Evolutionary conservation across 495 filamentous ascomycete genomes (phyloP).

Genomic region (Clohesyomyces aquaticus): DNA sequence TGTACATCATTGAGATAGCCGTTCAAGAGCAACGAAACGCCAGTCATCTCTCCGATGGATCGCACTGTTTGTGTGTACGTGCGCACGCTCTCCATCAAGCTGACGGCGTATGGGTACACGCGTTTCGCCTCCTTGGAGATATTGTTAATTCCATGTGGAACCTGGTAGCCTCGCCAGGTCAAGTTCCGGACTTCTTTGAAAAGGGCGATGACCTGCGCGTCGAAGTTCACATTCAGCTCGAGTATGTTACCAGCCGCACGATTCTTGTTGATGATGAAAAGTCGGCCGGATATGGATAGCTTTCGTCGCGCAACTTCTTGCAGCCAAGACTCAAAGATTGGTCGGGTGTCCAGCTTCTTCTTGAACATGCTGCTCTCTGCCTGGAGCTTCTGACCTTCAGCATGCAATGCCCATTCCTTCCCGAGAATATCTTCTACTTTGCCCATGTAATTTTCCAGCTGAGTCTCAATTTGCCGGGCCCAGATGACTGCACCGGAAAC

Average conservation of each 20-base stretch:
- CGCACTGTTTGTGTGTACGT: slow-evolving; percentile 86
- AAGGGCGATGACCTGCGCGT: slow-evolving; percentile 91
- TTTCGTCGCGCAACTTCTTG: slow-evolving; percentile 83
- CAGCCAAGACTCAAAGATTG: slow-evolving; percentile 93
- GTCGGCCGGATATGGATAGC: slow-evolving; percentile 84
- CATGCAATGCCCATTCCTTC: slow-evolving; percentile 87
- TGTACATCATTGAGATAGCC: slow-evolving; percentile 91
- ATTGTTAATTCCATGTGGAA: slow-evolving; percentile 91
- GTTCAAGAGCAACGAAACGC: slow-evolving; percentile 81
- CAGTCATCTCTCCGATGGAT: slow-evolving; percentile 77
- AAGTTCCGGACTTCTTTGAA: slow-evolving; percentile 99
- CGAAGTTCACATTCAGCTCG: slow-evolving; percentile 93
- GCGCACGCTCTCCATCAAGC: slow-evolving; percentile 94
- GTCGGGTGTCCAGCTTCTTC: slow-evolving; percentile 91
- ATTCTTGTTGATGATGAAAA: slow-evolving; percentile 88
- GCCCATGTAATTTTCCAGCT: slow-evolving; percentile 94
- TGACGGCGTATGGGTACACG: slow-evolving; percentile 96
- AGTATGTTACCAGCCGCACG: slow-evolving; percentile 81
- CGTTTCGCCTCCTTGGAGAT: slow-evolving; percentile 96
- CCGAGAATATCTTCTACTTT: slow-evolving; percentile 96
- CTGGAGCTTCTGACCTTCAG: slow-evolving; percentile 92
- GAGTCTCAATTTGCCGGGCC: slow-evolving; percentile 94
- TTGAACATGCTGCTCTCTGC: slow-evolving; percentile 86
- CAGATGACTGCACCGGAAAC: slow-evolving; percentile 96
- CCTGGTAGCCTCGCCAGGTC: slow-evolving; percentile 86